Percentiles rank a stretch among this genome's conserved stretches.
These are phyloP conservation scores for Quercus alba DNA, from an alignment of 306 rosid species.

Conservation along the genomic window DNA sequence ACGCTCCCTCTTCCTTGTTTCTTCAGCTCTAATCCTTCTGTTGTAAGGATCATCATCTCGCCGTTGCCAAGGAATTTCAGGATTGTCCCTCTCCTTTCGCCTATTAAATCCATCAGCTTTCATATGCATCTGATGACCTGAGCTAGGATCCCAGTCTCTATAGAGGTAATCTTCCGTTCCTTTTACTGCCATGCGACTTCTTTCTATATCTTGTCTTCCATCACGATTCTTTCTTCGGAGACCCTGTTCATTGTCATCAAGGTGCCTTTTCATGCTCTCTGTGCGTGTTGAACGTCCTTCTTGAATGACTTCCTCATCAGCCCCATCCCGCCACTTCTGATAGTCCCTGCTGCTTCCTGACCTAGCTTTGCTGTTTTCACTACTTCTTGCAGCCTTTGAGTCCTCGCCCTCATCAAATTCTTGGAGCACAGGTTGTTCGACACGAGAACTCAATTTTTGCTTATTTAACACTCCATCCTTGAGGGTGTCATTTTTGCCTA, in stretches of 20 bases:
- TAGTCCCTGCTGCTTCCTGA: constrained; percentile 89
- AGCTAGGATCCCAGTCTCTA: constrained; percentile 71
- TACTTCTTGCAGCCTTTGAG: constrained; percentile 88
- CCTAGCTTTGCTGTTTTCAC: constrained; percentile 95
- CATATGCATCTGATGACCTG: constrained; percentile 53
- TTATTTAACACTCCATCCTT: constrained; percentile 45
- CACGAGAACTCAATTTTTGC: constrained; percentile 44
- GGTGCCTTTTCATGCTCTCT: constrained; percentile 45
- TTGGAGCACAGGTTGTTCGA: constrained; percentile 52
- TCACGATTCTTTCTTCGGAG: constrained; percentile 54
- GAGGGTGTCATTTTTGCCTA: constrained; percentile 28
- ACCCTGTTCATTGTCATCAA: constrained; percentile 64
- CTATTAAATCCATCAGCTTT: constrained; percentile 71
- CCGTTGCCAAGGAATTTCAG: constrained; percentile 66
- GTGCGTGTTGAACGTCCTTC: constrained; percentile 53
- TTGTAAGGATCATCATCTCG: constrained; percentile 79
- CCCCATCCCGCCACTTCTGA: constrained; percentile 66
- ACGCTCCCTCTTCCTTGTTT: constrained; percentile 81
- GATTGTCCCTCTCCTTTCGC: constrained; percentile 75
- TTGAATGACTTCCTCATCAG: constrained; percentile 92
- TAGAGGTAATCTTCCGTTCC: constrained; percentile 66
- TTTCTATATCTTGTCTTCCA: constrained; percentile 68
- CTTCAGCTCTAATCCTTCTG: constrained; percentile 75
- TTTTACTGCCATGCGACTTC: constrained; percentile 50
- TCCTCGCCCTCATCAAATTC: constrained; percentile 76